Percentiles rank a stretch among this genome's conserved stretches.
These are phyloP conservation scores for Groenewaldozyma tartarivorans DNA, from an alignment of 805 yeast genomes.

Conservation along the genomic window DNA sequence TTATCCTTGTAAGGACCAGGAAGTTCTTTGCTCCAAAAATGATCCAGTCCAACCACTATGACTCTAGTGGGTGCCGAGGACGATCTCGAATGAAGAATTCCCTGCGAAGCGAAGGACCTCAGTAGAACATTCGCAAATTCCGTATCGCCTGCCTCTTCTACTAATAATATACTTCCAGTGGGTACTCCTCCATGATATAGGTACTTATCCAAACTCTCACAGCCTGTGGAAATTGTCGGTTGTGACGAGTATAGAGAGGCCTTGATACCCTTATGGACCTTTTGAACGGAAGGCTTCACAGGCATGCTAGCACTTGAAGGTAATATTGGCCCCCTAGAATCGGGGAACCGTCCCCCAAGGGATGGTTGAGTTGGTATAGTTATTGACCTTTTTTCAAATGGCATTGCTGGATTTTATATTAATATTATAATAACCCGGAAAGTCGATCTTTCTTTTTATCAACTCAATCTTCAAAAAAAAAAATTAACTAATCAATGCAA, in stretches of 20 bases:
- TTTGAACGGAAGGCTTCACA: not conserved
- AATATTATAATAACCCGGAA: too few relatives aligned
- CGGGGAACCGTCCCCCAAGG: too few relatives aligned
- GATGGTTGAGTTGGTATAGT: not conserved
- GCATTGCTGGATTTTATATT: too few relatives aligned
- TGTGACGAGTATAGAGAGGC: conserved; percentile 73
- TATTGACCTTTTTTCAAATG: not conserved
- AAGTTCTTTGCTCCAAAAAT: conserved; percentile 54
- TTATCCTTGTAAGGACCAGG: conserved; percentile 69
- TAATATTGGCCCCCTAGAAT: too few relatives aligned
- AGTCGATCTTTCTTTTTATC: too few relatives aligned
- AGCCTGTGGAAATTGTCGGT: conserved; percentile 73
- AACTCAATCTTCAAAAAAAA: too few relatives aligned
- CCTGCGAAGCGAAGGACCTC: conserved; percentile 68
- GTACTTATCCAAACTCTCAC: conserved; percentile 61
- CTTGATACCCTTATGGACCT: conserved; percentile 47
- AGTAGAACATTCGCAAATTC: conserved; percentile 69
- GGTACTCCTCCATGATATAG: conserved; percentile 83
- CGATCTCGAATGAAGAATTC: conserved; percentile 52
- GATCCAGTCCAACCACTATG: conserved; percentile 51
- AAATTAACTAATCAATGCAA: too few relatives aligned
- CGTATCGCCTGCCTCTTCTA: conserved; percentile 82
- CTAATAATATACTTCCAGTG: conserved; percentile 53
- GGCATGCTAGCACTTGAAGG: too few relatives aligned
- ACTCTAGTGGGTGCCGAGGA: conserved; percentile 38